These are phyloP conservation scores for Phytophthora litchii DNA, from an alignment of 352 stramenopile genomes.

Conservation along the genomic window DNA sequence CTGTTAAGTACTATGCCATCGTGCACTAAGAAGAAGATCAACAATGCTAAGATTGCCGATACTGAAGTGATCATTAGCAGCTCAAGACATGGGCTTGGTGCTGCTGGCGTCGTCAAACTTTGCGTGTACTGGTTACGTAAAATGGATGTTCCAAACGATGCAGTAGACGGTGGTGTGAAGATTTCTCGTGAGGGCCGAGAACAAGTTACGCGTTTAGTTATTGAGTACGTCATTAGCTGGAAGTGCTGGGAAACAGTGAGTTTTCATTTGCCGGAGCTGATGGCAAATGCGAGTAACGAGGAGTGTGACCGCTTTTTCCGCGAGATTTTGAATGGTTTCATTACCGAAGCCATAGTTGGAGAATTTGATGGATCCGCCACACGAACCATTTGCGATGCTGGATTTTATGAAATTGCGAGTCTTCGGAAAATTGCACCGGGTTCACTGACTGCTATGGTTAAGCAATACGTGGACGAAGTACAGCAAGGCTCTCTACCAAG, in stretches of 20 bases:
- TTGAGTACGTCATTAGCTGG: conserved; percentile 63
- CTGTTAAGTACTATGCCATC: conserved; percentile 37
- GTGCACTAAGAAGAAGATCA: conserved; percentile 10
- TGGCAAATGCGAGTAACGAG: conserved; percentile 43
- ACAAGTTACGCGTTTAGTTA: conserved; percentile 49
- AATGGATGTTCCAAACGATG: not conserved
- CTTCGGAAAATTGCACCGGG: conserved; percentile 47
- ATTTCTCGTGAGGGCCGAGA: conserved; percentile 25
- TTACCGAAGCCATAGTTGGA: conserved; percentile 29
- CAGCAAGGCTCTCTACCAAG: conserved; percentile 4
- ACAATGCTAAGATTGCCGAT: conserved; percentile 1
- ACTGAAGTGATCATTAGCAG: conserved; percentile 1
- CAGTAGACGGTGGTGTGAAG: not conserved
- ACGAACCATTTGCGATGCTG: conserved; percentile 69
- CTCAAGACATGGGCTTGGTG: conserved; percentile 30
- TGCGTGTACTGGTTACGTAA: conserved; percentile 68
- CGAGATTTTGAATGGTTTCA: conserved; percentile 40
- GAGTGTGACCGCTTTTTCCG: conserved; percentile 37
- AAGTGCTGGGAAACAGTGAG: conserved; percentile 74
- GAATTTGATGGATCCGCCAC: conserved; percentile 31
- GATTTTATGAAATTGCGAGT: conserved; percentile 80
- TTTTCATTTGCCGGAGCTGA: conserved; percentile 74
- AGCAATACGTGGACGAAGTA: conserved; percentile 29
- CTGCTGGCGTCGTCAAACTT: conserved; percentile 77
- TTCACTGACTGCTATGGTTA: conserved; percentile 40